Evolutionary conservation across 768 basidiomycete genomes (phyloP).

Genomic region (Macrolepiota dolichaula): DNA sequence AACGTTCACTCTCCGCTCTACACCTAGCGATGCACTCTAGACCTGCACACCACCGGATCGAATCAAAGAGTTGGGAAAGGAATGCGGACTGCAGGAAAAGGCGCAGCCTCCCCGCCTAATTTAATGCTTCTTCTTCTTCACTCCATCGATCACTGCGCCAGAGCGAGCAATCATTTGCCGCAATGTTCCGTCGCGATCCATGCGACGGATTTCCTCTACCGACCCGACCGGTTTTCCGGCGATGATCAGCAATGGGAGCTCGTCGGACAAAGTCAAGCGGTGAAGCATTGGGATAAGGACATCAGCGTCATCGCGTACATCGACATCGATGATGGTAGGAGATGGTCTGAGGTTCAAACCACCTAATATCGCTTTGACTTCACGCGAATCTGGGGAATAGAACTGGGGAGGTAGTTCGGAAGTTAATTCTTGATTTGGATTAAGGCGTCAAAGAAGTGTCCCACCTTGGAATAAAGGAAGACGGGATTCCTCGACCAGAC

Average conservation of each 20-base stretch:
- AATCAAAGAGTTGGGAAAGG: not conserved
- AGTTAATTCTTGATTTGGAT: not conserved
- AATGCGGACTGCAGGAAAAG: not conserved
- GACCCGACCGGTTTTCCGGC: conserved; percentile 58
- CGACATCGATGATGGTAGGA: conserved; percentile 69
- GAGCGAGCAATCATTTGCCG: conserved; percentile 45
- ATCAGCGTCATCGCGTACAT: conserved; percentile 66
- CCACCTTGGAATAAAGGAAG: conserved; percentile 70
- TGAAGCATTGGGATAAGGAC: conserved; percentile 59
- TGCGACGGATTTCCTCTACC: conserved; percentile 46
- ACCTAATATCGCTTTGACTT: conserved; percentile 57
- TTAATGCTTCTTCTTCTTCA: conserved; percentile 42
- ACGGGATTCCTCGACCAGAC: conserved; percentile 76
- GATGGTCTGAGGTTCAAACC: conserved; percentile 56
- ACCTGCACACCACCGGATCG: no score
- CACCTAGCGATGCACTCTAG: not conserved
- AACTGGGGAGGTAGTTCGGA: conserved; percentile 32
- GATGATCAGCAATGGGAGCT: conserved; percentile 67
- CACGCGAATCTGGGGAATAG: conserved; percentile 63
- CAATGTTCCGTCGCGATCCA: conserved; percentile 51
- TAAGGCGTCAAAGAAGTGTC: conserved; percentile 8
- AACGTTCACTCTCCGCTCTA: not conserved
- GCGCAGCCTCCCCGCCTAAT: not conserved
- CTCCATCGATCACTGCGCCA: conserved; percentile 53
- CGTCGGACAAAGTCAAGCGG: conserved; percentile 52